phyloP scores from a whole-genome alignment of 345 rosid species.

The Linum lewisii region DNA sequence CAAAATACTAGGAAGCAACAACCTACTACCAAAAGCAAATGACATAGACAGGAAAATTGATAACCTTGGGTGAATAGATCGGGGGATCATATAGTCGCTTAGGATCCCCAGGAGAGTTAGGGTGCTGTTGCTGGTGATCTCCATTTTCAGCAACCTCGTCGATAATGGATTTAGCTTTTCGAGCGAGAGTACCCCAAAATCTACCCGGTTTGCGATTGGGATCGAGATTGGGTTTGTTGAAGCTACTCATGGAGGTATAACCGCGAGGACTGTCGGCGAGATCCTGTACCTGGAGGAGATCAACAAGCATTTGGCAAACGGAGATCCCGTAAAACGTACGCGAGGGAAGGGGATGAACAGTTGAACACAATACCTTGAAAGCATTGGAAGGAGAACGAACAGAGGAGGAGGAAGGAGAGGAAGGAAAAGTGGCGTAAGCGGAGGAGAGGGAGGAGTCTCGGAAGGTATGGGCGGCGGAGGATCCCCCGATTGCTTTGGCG shows the following conservation, averaged over 20 bases:
- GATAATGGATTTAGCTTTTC: conserved; percentile 23
- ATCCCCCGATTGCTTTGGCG: neutral
- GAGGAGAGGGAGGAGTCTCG: conserved; percentile 3
- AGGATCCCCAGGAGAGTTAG: conserved; percentile 7
- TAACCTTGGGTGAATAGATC: neutral
- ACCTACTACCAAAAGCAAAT: neutral
- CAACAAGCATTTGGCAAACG: neutral
- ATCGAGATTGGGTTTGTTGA: conserved; percentile 41
- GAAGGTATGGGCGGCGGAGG: neutral
- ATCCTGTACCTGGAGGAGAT: neutral
- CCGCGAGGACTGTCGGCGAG: conserved; percentile 16
- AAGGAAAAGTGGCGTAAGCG: conserved; percentile 18
- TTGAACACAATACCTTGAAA: neutral
- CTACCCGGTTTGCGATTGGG: conserved; percentile 3
- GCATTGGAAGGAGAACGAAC: neutral
- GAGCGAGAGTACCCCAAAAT: conserved; percentile 19
- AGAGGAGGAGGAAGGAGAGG: conserved; percentile 7
- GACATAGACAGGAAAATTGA: neutral
- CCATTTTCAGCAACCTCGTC: conserved; percentile 14
- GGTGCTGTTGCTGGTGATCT: neutral
- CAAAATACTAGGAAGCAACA: neutral
- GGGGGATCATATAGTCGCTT: conserved; percentile 3
- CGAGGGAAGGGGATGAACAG: neutral
- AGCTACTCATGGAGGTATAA: conserved; percentile 29
- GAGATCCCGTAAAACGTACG: neutral